A percentile compares a stretch with the other conserved stretches of the same genome.
Evolutionary conservation across 129 eudicot species (phyloP).

Genomic region (Pittosporum tobira): DNA sequence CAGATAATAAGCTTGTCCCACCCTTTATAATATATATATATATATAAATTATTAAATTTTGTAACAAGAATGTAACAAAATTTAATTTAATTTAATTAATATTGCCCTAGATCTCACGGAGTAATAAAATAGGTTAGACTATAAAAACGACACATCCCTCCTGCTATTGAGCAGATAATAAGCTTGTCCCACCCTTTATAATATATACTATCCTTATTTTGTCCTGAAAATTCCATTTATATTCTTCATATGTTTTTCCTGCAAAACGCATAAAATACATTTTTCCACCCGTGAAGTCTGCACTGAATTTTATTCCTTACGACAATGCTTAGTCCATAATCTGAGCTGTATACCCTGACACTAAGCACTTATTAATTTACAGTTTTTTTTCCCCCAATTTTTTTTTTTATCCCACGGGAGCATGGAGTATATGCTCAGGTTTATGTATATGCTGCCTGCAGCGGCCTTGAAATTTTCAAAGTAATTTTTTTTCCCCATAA

Average conservation of each 20-base stretch:
- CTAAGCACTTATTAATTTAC: background rate
- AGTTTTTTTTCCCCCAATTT: background rate
- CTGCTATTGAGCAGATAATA: background rate
- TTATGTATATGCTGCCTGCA: background rate
- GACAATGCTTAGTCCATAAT: background rate
- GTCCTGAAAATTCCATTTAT: too few species aligned
- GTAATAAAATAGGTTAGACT: background rate
- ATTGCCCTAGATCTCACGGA: too few species aligned
- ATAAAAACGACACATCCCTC: background rate
- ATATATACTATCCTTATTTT: too few species aligned
- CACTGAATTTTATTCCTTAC: background rate
- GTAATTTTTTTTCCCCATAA: too few species aligned
- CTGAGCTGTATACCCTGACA: background rate
- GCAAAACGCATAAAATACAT: background rate
- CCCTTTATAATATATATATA: too few species aligned
- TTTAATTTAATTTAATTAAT: too few species aligned
- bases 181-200: too few species aligned
- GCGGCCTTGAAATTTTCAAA: background rate
- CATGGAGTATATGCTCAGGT: background rate
- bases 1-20: background rate
- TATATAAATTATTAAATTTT: too few species aligned
- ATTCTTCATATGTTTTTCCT: background rate
- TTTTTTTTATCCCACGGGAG: background rate
- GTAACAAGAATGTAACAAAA: too few species aligned
- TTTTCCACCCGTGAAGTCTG: constrained; percentile 1